These are phyloP conservation scores for Paraconiothyrium brasiliense DNA, from an alignment of 2,329 filamentous ascomycete species.

Conservation along the genomic window DNA sequence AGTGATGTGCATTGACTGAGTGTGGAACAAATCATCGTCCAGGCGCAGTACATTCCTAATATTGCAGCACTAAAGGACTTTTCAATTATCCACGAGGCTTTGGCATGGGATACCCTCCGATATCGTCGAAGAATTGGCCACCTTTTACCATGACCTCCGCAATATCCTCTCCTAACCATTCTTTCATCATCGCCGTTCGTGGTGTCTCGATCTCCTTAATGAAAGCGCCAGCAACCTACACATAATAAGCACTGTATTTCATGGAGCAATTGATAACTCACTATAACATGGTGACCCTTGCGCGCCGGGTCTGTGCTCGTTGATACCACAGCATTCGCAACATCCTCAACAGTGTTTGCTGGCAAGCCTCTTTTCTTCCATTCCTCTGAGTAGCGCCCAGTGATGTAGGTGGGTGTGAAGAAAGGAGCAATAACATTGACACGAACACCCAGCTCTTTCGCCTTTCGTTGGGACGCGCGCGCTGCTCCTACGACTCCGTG, in stretches of 20 bases:
- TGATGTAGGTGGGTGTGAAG: slow-evolving; percentile 58
- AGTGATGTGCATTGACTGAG: background rate
- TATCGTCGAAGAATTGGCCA: slow-evolving; percentile 46
- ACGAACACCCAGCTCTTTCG: slow-evolving; percentile 49
- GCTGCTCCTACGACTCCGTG: slow-evolving; percentile 54
- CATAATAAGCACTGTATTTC: slow-evolving; percentile 8
- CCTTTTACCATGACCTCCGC: slow-evolving; percentile 42
- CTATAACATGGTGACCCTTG: slow-evolving; percentile 43
- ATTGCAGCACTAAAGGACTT: background rate
- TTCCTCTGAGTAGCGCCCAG: slow-evolving; percentile 48
- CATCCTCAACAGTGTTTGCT: slow-evolving; percentile 54
- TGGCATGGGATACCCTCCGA: slow-evolving; percentile 49
- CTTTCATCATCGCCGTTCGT: slow-evolving; percentile 32
- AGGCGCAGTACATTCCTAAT: background rate
- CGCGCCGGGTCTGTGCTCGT: slow-evolving; percentile 45
- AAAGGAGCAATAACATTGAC: slow-evolving; percentile 61
- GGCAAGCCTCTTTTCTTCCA: slow-evolving; percentile 54
- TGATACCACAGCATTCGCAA: slow-evolving; percentile 54
- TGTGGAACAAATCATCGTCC: background rate
- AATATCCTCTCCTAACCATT: slow-evolving; percentile 49
- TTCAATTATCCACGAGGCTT: slow-evolving; percentile 27
- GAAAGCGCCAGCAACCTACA: slow-evolving; percentile 41
- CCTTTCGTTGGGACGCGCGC: slow-evolving; percentile 49
- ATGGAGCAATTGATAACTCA: slow-evolving; percentile 17
- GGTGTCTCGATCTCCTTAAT: slow-evolving; percentile 43